Evolutionary conservation across 441 rosid genomes (phyloP).

Genomic region (Manihot esculenta): DNA sequence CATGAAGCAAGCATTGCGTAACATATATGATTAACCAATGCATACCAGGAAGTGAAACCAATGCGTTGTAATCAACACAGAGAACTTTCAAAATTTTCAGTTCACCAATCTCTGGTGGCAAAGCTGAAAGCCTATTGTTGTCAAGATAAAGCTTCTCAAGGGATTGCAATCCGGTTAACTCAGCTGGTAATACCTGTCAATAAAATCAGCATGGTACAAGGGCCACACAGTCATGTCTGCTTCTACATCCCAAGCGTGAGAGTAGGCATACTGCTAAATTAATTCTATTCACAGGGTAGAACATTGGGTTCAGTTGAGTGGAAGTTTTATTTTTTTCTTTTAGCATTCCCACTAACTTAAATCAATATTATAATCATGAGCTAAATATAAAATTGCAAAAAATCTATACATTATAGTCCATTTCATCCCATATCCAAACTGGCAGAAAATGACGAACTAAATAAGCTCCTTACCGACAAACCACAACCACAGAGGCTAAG

Average conservation of each 20-base stretch:
- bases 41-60: conserved; percentile 95
- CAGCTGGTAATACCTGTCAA: conserved; percentile 80
- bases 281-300: neutral
- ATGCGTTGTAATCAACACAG: conserved; percentile 68
- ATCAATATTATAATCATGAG: neutral
- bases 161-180: conserved; percentile 66
- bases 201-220: neutral
- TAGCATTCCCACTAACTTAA: neutral
- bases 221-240: neutral
- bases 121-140: conserved; percentile 65
- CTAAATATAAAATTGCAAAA: neutral
- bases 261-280: conserved; percentile 1
- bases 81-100: conserved; percentile 72
- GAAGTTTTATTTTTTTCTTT: neutral
- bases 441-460: neutral
- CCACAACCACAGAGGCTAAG: conserved; percentile 73
- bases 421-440: neutral
- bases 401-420: neutral
- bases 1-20: neutral
- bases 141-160: conserved; percentile 90
- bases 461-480: conserved; percentile 55
- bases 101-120: conserved; percentile 93
- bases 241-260: neutral
- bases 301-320: neutral
- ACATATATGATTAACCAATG: neutral